Percentiles rank a stretch among this genome's conserved stretches.
Conservation (phyloP, 2,329 filamentous ascomycete species). For the Trichophyton verrucosum region DNA sequence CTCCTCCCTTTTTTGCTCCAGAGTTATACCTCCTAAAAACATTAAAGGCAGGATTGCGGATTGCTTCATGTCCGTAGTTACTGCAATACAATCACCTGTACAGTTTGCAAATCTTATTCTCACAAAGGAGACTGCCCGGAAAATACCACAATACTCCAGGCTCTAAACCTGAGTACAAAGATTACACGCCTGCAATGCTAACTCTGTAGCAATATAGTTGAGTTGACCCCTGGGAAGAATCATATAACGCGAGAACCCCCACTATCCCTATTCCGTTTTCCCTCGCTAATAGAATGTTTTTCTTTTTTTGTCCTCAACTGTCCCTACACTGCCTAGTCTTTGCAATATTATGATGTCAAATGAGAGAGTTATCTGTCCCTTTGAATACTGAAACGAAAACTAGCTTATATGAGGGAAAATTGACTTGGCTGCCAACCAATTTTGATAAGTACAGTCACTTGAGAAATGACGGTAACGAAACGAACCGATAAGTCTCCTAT, state of each 20-base stretch:
- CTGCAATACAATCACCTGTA: conserved; percentile 39
- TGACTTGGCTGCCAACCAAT: not conserved
- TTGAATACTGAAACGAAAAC: conserved; percentile 12
- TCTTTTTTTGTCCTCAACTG: conserved; percentile 26
- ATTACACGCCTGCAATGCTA: conserved; percentile 43
- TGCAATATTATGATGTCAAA: conserved; percentile 37
- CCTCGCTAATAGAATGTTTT: not conserved
- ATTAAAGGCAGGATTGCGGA: conserved; percentile 27
- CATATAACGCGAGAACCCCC: conserved; percentile 42
- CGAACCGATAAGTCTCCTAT: not conserved
- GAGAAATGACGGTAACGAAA: not conserved
- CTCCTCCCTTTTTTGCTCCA: conserved; percentile 30
- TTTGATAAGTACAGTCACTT: not conserved
- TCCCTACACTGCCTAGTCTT: conserved; percentile 36
- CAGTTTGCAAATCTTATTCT: conserved; percentile 36
- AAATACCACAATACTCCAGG: conserved; percentile 30
- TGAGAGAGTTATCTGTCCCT: conserved; percentile 33
- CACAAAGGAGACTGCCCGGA: conserved; percentile 40
- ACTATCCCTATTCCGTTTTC: not conserved
- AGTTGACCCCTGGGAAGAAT: conserved; percentile 41
- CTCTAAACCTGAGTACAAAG: conserved; percentile 31
- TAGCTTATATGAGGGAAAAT: not conserved
- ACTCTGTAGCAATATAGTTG: conserved; percentile 37
- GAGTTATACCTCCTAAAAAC: conserved; percentile 32
- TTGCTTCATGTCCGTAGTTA: conserved; percentile 33